Conservation (phyloP, 306 rosid species). For the Crotalaria pallida region DNA sequence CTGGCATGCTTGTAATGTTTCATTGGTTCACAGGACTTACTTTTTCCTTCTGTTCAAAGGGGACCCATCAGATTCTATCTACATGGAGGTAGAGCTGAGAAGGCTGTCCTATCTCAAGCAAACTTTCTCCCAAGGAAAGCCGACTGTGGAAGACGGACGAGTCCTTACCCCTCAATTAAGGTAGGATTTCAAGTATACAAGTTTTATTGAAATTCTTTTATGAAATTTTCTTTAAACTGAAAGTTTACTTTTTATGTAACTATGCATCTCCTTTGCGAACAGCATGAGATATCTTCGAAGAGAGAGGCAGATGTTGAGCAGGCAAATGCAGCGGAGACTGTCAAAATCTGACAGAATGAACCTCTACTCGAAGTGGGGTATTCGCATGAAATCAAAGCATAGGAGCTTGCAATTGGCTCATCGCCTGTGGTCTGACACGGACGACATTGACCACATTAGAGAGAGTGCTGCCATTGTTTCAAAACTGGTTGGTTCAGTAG, state of each 20-base stretch:
- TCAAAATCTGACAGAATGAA: constrained; percentile 59
- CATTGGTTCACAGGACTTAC: constrained; percentile 85
- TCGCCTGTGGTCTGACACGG: constrained; percentile 55
- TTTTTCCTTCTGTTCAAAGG: constrained; percentile 82
- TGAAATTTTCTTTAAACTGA: background rate
- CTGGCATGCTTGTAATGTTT: constrained; percentile 74
- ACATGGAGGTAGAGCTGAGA: constrained; percentile 85
- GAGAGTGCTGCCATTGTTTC: constrained; percentile 72
- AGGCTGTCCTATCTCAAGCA: constrained; percentile 66
- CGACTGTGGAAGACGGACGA: constrained; percentile 50
- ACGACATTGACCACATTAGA: constrained; percentile 44
- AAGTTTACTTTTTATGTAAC: background rate
- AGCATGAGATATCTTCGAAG: constrained; percentile 46
- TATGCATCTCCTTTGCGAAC: constrained; percentile 17
- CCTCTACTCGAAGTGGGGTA: constrained; percentile 68
- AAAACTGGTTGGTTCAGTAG: constrained; percentile 61
- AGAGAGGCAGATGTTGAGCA: constrained; percentile 82
- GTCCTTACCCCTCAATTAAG: constrained; percentile 50
- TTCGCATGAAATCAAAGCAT: constrained; percentile 47
- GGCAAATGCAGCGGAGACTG: constrained; percentile 57
- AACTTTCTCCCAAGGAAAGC: constrained; percentile 41
- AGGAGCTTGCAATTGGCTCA: constrained; percentile 68
- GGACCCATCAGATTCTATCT: constrained; percentile 70
- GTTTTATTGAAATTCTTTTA: background rate
- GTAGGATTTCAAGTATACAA: constrained; percentile 23